Evolutionary conservation across 352 stramenopile species (phyloP), one percentile per base, ranked within the genome.

Genomic region (Pilasporangium apinafurcum): DNA sequence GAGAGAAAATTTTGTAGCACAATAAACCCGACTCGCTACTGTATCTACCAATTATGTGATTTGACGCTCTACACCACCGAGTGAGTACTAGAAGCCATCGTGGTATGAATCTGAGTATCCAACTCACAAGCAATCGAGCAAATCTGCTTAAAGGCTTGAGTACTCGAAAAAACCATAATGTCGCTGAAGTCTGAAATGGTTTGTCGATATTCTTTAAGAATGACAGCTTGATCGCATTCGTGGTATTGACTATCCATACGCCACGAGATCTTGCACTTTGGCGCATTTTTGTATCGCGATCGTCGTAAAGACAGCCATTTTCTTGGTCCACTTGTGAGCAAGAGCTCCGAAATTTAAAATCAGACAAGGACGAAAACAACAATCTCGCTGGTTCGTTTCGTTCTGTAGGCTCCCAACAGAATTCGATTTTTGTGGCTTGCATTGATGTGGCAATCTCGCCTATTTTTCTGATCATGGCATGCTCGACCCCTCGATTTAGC

Each of bases 401-500:
- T 39, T 76, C 72, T 8, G 75, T 88, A 24, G 64, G 72, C 28
- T 88, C 72, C 72, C 75, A 88, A 2, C 29, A 21, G 44, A 84
- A 59, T 12, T 57, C 32, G 12, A 87, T 37, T 10, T 12, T 36
- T 35, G 35, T 35, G 4, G 49, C 45, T 13, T 37, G 37, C 18
- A 20, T 24, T 16, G 29, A 42, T 5, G 26, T 13, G 31, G 71
- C 69, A 1, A 68, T 29, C 39, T 69, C 62, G 10, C 69, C 56
- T 3, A 85, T 53, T 56, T 53, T 64, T 36, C 65, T 58, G 26
- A 81, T 29, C 69, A 87, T 80, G 14, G 71, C 68, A 41, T 90
- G 74, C 37, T 90, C 74, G 9, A 86, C 69, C 17, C 74, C 71
- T 5, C 77, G 71, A 33, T 90, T 86, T 8, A 90, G 44, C 3